Evolutionary conservation across 148 eudicot species (phyloP), one percentile per base, ranked within the genome.

Genomic region (Beta vulgaris): DNA sequence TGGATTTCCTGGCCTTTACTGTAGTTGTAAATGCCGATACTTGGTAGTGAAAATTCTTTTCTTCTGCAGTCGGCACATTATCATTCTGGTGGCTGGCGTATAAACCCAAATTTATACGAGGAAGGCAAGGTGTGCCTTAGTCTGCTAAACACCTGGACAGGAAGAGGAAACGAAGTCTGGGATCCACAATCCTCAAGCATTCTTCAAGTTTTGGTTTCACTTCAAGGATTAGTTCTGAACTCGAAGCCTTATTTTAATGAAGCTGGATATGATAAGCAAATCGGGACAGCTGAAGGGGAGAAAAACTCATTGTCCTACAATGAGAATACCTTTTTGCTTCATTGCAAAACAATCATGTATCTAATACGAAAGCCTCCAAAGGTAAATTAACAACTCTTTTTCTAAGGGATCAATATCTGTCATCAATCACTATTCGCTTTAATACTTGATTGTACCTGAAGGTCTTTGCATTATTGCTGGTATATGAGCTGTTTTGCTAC

Each of bases 61-160:
- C 42, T 46, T 54, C 72, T 78, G 81, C 92, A 95, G 99, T 89
- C 97, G 23, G 99, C 92, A 36, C 90, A 90, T 66, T 95, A 95
- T 82, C 98, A 91, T 80, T 95, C 99, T 78, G 99, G 99, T 62
- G 99, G 99, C 29, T 95, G 99, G 99, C 86, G 94, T 73, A 78
- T 95, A 82, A 95, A 95, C 75, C 99, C 99, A 2, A 95, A 95
- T 72, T 67, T 95, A 49, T 95, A 95, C 14, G 98, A 95, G 84
- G 99, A 95, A 87, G 99, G 99, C 70, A 95, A 95, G 82, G 99
- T 95, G 32, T 95, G 99, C 80, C 96, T 95, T 28, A 95, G 99
- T 83, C 92, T 95, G 40, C 78, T 95, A 68, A 95, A 95, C 79
- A 95, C 99, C 54, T 95, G 99, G 99, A 88, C 97, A 74, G 99